Conservation (phyloP, 768 basidiomycete species). For the Podaxis rugospora region DNA sequence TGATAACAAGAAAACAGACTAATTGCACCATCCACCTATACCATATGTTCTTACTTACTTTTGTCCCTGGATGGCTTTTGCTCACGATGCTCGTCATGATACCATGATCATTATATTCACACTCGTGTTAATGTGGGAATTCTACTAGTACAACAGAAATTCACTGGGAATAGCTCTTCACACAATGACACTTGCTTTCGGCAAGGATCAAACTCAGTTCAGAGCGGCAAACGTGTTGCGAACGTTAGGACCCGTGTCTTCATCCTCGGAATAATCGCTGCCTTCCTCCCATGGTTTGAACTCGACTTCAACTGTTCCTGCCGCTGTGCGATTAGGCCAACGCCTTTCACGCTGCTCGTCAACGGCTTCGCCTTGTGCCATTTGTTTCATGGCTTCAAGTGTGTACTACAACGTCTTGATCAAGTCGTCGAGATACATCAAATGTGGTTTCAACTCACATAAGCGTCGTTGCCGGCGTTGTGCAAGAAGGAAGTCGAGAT, state of each 20-base stretch:
- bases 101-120: neutral
- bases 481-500: constrained; percentile 55
- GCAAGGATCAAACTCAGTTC: neutral
- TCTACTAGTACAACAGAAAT: neutral
- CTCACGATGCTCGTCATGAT: neutral
- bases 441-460: constrained; percentile 41
- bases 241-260: constrained; percentile 29
- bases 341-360: constrained; percentile 75
- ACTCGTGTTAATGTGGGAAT: neutral
- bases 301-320: constrained; percentile 44
- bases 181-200: neutral
- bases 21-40: neutral
- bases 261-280: constrained; percentile 41
- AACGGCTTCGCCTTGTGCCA: constrained; percentile 71
- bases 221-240: constrained; percentile 9
- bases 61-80: neutral
- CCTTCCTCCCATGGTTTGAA: constrained; percentile 62
- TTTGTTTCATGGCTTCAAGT: constrained; percentile 55
- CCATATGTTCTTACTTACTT: neutral
- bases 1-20: constrained; percentile 44
- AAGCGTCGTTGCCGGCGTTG: constrained; percentile 86
- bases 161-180: neutral
- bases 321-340: constrained; percentile 62
- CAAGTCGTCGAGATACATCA: neutral
- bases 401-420: constrained; percentile 50